These are phyloP conservation scores for Erythrophleum ivorense DNA, from an alignment of 331 rosid species.

Conservation along the genomic window DNA sequence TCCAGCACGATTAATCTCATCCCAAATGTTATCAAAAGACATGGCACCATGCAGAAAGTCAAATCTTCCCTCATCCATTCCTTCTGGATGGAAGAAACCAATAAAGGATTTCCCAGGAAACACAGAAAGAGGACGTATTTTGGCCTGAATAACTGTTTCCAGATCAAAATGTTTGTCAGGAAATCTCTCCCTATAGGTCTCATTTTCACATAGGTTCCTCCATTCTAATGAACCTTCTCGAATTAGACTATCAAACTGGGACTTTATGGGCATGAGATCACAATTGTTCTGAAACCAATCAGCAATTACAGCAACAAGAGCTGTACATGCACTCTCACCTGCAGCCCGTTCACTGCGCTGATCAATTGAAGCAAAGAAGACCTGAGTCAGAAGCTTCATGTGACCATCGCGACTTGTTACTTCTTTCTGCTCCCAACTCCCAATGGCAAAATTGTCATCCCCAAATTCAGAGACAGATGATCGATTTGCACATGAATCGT, in stretches of 20 bases:
- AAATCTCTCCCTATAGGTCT: constrained; percentile 75
- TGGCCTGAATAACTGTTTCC: constrained; percentile 91
- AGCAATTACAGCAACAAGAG: constrained; percentile 94
- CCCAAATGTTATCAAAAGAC: constrained; percentile 99
- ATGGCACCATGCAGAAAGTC: constrained; percentile 92
- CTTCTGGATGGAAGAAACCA: constrained; percentile 97
- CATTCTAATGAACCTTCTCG: constrained; percentile 95
- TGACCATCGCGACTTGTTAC: constrained; percentile 89
- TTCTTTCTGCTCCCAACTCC: constrained; percentile 94
- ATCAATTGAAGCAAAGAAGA: constrained; percentile 94
- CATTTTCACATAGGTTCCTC: constrained; percentile 91
- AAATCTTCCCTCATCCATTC: constrained; percentile 89
- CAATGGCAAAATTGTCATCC: constrained; percentile 91
- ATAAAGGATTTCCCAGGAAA: constrained; percentile 77
- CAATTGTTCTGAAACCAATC: constrained; percentile 91
- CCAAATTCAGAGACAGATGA: constrained; percentile 92
- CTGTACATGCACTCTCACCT: constrained; percentile 99
- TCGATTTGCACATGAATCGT: constrained; percentile 81
- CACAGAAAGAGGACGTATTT: constrained; percentile 85
- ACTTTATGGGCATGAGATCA: constrained; percentile 91
- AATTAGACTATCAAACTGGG: constrained; percentile 91
- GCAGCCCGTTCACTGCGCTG: constrained; percentile 98
- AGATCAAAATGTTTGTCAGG: constrained; percentile 99
- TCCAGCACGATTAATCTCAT: constrained; percentile 78
- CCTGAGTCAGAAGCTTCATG: constrained; percentile 88